These are phyloP conservation scores for Chamaecyparis obtusa DNA, from an alignment of 75 land plant genomes.

Conservation along the genomic window DNA sequence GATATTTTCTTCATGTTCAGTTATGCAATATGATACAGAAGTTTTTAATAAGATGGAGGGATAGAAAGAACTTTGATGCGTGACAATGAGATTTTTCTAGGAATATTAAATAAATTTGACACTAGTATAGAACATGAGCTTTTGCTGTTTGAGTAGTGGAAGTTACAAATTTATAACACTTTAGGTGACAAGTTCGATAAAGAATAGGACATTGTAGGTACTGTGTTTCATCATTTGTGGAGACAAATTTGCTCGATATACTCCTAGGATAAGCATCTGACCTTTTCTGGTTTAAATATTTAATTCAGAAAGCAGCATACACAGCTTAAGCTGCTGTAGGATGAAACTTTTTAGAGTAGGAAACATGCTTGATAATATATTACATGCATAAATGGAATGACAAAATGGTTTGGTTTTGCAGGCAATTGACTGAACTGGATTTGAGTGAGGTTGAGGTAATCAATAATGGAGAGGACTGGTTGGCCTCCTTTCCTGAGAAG, in stretches of 20 bases:
- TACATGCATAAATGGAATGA: neutral
- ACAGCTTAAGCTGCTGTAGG: neutral
- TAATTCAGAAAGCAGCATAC: neutral
- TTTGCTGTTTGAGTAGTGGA: neutral
- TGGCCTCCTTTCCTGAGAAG: slow-evolving; percentile 71
- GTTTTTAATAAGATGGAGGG: neutral
- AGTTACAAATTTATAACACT: neutral
- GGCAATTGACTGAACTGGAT: slow-evolving; percentile 69
- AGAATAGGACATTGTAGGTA: neutral
- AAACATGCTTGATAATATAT: neutral
- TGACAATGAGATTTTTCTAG: neutral
- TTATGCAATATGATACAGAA: neutral
- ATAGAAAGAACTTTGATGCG: slow-evolving; percentile 1
- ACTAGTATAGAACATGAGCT: neutral
- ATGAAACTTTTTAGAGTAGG: neutral
- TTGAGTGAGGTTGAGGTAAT: slow-evolving; percentile 71
- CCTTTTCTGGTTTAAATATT: neutral
- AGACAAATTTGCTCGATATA: neutral
- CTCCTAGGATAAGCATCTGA: neutral
- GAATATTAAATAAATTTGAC: neutral
- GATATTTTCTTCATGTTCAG: neutral
- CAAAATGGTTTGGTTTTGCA: slow-evolving; percentile 15
- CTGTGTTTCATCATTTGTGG: neutral
- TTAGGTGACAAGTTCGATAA: neutral
- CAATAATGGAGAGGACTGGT: slow-evolving; percentile 58